A percentile compares a stretch with the other conserved stretches of the same genome.
These are phyloP conservation scores for Sporothrix humicola DNA, from an alignment of 2,329 filamentous ascomycete genomes.

Conservation along the genomic window DNA sequence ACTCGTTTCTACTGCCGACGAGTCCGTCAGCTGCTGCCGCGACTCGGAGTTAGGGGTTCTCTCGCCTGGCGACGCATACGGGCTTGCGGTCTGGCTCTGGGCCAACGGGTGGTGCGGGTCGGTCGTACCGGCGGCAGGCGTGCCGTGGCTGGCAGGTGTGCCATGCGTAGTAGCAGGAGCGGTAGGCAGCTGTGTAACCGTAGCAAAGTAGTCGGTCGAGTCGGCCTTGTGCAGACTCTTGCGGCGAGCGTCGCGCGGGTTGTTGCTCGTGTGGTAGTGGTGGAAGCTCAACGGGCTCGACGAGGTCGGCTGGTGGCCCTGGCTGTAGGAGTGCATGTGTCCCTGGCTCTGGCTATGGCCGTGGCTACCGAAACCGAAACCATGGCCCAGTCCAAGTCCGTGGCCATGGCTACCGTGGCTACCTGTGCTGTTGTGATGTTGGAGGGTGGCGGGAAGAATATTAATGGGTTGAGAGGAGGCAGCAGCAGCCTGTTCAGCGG, in stretches of 20 bases:
- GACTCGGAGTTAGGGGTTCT: conserved; percentile 40
- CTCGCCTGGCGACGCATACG: conserved; percentile 54
- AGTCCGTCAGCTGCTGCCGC: conserved; percentile 36
- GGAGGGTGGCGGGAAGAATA: conserved; percentile 45
- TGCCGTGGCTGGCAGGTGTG: conserved; percentile 40
- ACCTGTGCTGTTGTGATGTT: conserved; percentile 26
- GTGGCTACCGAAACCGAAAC: not conserved
- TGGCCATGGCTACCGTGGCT: not conserved
- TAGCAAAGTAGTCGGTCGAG: conserved; percentile 62
- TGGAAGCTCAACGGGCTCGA: conserved; percentile 51
- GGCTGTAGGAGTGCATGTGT: conserved; percentile 32
- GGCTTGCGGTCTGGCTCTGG: conserved; percentile 74
- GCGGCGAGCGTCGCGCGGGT: conserved; percentile 58
- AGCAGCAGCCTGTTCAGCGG: conserved; percentile 52
- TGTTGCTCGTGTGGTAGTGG: conserved; percentile 46
- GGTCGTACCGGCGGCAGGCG: conserved; percentile 32
- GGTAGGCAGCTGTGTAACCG: conserved; percentile 52
- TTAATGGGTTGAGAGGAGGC: conserved; percentile 49
- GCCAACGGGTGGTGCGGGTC: conserved; percentile 70
- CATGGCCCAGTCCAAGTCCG: too few species aligned
- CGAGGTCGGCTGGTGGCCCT: conserved; percentile 23
- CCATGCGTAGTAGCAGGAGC: not conserved
- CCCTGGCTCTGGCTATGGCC: conserved; percentile 30
- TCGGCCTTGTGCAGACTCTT: conserved; percentile 60
- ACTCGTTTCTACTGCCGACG: not conserved